A percentile compares a stretch with the other conserved stretches of the same genome.
These are phyloP conservation scores for Lichina pygmaea DNA, from an alignment of 495 filamentous ascomycete species.

Conservation along the genomic window DNA sequence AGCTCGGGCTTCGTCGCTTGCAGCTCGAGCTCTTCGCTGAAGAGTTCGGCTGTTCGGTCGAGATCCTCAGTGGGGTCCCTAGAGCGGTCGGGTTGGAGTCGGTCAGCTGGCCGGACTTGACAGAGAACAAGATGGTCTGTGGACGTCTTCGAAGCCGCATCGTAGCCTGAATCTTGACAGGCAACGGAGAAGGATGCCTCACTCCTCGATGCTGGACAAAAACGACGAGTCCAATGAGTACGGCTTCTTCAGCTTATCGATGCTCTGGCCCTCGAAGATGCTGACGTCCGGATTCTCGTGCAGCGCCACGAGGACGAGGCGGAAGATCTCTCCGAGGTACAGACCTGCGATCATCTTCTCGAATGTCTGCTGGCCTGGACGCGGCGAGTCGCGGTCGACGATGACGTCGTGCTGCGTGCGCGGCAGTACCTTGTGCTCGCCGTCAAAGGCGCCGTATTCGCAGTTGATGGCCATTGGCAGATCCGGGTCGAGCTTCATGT, in stretches of 20 bases:
- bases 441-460: slow-evolving; percentile 97
- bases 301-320: slow-evolving; percentile 15
- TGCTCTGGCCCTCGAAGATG: slow-evolving; percentile 12
- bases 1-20: slow-evolving; percentile 1
- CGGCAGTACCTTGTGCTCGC: slow-evolving; percentile 79
- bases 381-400: slow-evolving; percentile 16
- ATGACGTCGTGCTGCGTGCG: slow-evolving; percentile 36
- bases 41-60: slow-evolving; percentile 2
- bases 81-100: not conserved
- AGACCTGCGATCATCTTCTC: slow-evolving; percentile 23
- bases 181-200: not conserved
- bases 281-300: slow-evolving; percentile 8
- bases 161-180: not conserved
- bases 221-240: slow-evolving; percentile 5
- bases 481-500: slow-evolving; percentile 73
- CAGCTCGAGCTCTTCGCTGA: slow-evolving; percentile 1
- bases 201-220: slow-evolving; percentile 5
- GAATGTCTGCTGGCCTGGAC: slow-evolving; percentile 19
- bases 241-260: slow-evolving; percentile 4
- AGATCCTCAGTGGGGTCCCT: slow-evolving; percentile 6
- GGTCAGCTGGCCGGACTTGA: too few species aligned
- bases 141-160: not conserved
- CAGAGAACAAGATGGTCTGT: too few species aligned
- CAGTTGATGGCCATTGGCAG: slow-evolving; percentile 96
- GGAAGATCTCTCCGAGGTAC: slow-evolving; percentile 21